Base-by-base conservation (phyloP, 768 basidiomycete genomes). In the Serendipita sp. region DNA sequence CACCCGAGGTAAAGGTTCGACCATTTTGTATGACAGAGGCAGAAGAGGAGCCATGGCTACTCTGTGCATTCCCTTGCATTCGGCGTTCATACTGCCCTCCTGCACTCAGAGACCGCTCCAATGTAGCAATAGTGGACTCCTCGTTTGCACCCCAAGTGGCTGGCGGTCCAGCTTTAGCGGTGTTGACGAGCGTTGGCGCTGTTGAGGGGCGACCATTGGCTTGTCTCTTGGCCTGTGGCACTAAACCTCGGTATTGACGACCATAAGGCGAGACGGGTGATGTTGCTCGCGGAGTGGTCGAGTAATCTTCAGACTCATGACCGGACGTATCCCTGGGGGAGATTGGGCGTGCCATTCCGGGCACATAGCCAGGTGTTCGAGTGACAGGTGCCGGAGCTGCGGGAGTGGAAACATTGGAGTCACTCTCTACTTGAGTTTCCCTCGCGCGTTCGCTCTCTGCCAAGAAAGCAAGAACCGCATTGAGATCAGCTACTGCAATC, bases 301-400 rank as follows among this genome's bases (percentile, higher is more conserved):
- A 78, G 51, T 84, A 83, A 0, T 85, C 86, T 63, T 82, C 84
- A 7, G 82, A 82, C 45, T 67, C 82, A 80, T 58, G 53, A 24
- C 53, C 53, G 26, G 53, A 58, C n/a, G 2, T 58, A 24, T 88
- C 86, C 62, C 82, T 84, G n/a, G 90, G 90, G 3, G 90, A 91
- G 86, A 91, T 90, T 17, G 90, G 90, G 43, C 90, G 77, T 22
- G 87, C 86, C 90, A 92, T 92, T 11, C 90, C 90, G 24, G 90
- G 90, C 62, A 90, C 83, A 72, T 92, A 92, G 16, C 90, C 90
- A 62, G 90, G 89, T 22, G 88, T 69, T 42, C 81, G 77, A 44
- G 79, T 77, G 0, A 73, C 72, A 33, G 79, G 79, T 31, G 79
- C 80, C n/a, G 1, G 83, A 85, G 56, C 80, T 72, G n/a, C 77